phyloP scores from a whole-genome alignment of 2,329 filamentous ascomycete genomes.

The Moelleriella libera region DNA sequence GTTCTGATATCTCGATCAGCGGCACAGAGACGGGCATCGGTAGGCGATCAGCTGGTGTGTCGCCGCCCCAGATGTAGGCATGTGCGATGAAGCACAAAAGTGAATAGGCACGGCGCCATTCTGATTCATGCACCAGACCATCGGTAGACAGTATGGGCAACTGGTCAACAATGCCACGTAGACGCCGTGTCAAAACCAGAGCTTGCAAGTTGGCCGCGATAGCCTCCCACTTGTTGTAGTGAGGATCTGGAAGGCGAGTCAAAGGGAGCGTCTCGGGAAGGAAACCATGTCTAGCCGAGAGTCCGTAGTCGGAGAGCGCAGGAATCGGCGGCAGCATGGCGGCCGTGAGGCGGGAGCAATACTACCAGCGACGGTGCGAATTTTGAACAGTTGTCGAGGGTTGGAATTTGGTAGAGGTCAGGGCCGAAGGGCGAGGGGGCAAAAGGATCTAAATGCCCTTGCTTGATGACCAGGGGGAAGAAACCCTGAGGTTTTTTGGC shows the following conservation, averaged over 20 bases:
- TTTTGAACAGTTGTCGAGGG: not conserved
- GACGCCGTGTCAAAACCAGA: conserved; percentile 69
- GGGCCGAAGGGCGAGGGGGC: not conserved
- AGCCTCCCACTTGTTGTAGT: conserved; percentile 92
- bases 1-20: conserved; percentile 59
- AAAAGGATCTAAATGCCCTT: not conserved
- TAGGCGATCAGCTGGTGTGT: conserved; percentile 62
- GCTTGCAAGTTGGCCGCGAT: conserved; percentile 75
- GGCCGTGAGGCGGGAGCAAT: not conserved
- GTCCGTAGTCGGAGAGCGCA: conserved; percentile 61
- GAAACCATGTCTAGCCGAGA: conserved; percentile 71
- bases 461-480: not conserved
- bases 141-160: conserved; percentile 75
- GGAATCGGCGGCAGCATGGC: conserved; percentile 48
- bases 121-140: conserved; percentile 66
- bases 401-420: not conserved
- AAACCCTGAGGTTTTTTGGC: not conserved
- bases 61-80: conserved; percentile 92
- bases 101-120: conserved; percentile 91
- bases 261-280: conserved; percentile 71
- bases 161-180: conserved; percentile 65
- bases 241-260: conserved; percentile 67
- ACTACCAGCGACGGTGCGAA: not conserved
- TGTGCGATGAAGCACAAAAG: conserved; percentile 85
- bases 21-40: conserved; percentile 76